Evolutionary conservation across 805 yeast species (phyloP), one percentile per base, ranked within the genome.

Genomic region (Teunomyces stri): DNA sequence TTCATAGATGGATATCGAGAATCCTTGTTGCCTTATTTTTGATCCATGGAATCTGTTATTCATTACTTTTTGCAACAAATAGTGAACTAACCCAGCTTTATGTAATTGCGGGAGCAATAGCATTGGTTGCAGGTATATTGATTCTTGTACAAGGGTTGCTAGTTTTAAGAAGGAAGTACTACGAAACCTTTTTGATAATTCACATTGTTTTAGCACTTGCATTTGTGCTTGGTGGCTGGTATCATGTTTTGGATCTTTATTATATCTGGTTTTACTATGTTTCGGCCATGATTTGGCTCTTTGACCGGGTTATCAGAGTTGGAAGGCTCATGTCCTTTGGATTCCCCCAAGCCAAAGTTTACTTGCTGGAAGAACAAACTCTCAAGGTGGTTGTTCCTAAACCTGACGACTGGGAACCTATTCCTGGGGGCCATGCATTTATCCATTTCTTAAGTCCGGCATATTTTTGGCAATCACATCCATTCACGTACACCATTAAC

Each of bases 1-100:
- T 75, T 55, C 89, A 84, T 59, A 72, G 84, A 44, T 82, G 85
- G 66, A 51, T 80, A 6, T 74, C 82, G 1, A 69, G 87, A 51
- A 61, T 74, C 10, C 58, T 70, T 30, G 43, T 72, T 2, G 64
- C 73, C 25, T 56, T 80, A 35, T 57, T 82, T 3, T 58, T 59
- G 13, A 50, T 80, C 5, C 88, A 83, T 50, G 68, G 41, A 1
- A 29, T 21, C 3, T 39, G 42, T 36, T 52, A 50, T 36, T 12
- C 42, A 9, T 37, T 37, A 12, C 28, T 37, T 22, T 37, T 20
- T 40, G 21, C 45, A 33, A 12, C 15, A 15, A 13, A 7, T 22
- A 20, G 11, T 18, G 25, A 38, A n/a, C 12, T 20, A 31, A 52
- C 44, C 34, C 44, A 57, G 49, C 49, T 53, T 2, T 62, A 54